Evolutionary conservation across 2,329 filamentous ascomycete genomes (phyloP), one percentile per base, ranked within the genome.

Genomic region (Grosmannia huntii): DNA sequence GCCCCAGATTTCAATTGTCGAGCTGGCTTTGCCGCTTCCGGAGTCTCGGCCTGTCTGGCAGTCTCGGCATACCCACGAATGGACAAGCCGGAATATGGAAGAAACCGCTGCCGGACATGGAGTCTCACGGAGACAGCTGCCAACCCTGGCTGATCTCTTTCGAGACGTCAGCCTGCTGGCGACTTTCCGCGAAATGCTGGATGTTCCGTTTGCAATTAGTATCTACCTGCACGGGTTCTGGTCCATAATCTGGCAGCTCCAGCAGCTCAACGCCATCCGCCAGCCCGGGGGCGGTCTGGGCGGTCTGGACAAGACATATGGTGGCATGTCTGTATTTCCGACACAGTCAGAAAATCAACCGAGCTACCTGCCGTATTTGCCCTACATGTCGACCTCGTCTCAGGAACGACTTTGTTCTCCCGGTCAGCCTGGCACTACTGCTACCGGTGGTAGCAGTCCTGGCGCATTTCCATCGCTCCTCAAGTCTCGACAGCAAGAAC

Each of bases 171-270:
- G 76, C 51, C 72, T 79, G 4, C 71, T 85, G 4, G 70, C 72
- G 0, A 68, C 70, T 1, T 76, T 79, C 52, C 73, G 77, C 55
- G 69, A 73, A 48, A 74, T 72, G 12, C 68, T 87, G 6, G 83
- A 86, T 64, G 67, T 78, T 27, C 77, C 80, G 55, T 74, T 80
- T 55, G 75, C 82, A 1, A 76, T 78, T 10, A 78, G 77, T 7
- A 77, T 84, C n/a, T 81, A 84, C 55, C 72, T 88, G 1, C 79
- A 87, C 63, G 83, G 78, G 11, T 80, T 85, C 57, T 87, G 83
- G 78, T 76, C 81, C 1, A 71, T 86, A 63, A 78, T 88, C 16
- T 79, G 82, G 67, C 84, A 88, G 63, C 86, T 84, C 62, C 77
- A 83, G 23, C 81, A 84, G 64, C 62, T 84, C 52, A 76, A 76